Base-by-base conservation (phyloP, 2,329 filamentous ascomycete species). In the Chaetothyriales sp. region DNA sequence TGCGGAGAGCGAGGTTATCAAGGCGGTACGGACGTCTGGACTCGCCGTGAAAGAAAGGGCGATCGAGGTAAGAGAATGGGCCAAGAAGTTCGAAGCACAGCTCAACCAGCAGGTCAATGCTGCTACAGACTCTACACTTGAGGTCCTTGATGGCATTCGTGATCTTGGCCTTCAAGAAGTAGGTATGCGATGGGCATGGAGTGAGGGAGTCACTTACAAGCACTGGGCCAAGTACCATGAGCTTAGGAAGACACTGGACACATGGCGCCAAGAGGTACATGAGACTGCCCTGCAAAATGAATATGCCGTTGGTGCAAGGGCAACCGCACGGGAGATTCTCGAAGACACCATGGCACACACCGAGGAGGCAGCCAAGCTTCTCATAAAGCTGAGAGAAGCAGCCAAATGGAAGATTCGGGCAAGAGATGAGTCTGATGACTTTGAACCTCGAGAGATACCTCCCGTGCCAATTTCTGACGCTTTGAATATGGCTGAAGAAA, bases 161-260 rank as follows among this genome's bases (percentile, higher is more conserved):
- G 84, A 89, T 60, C 74, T 95, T 36, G 86, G 88, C 5, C 75
- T 95, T 32, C 86, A 94, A 64, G 86, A 93, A 65, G 87, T 95
- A 49, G 89, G 89, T 51, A 90, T 93, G 80, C 76, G 70, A 53
- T 98, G 92, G 89, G 88, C 90, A 10, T 94, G 86, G 83, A 92
- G 88, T 70, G 88, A 96, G 52, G 87, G 87, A 28, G 79, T 98
- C 54, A 94, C 90, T 1, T 95, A 98, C 73, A 89, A 93, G 66
- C 88, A 98, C 65, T 98, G 92, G 92, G 80, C 83, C 53, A 92
- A 90, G 65, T 98, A 95, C 63, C 88, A 96, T 65, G 80, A 85
- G 53, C 73, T 98, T 52, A 93, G 86, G 70, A 79, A 77, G 49
- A 83, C 84, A 10, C 85, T 95, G 49, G 81, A 83, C 46, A 80